Base-by-base conservation (phyloP, 2,329 filamentous ascomycete species). In the Sphaerulina musiva region DNA sequence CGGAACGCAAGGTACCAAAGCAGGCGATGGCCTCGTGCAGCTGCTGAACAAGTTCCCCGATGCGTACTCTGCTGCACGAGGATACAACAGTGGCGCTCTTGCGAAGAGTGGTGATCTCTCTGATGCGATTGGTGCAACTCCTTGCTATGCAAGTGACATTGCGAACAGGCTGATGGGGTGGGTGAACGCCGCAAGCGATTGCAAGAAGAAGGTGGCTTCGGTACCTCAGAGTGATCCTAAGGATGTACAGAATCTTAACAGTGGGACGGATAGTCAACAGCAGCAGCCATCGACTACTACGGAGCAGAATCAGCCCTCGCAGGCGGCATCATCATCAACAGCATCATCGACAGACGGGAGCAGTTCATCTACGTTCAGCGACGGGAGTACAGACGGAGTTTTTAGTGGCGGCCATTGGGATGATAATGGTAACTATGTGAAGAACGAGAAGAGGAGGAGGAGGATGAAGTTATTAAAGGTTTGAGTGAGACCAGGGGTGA, bases 61-160 rank as follows among this genome's bases (percentile, higher is more conserved):
- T 17, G 56, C 54, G 10, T 78, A 77, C 64, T 68, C 64, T 52
- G 76, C 72, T 1, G 73, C 75, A 20, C 69, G 76, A 39, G 69
- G 72, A 11, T 79, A 78, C 68, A 79, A 56, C 34, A 44, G 38
- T 26, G 54, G 54, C 10, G 32, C 45, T 11, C 26, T 53, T 4
- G 44, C 40, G 2, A 46, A 26, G 17, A 46, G 31, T 40, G 54
- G 54, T 11, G 44, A 53, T 23, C 11, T 56, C 10, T 29, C 23
- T 14, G 73, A 73, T 40, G 74, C 73, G 40, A 69, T 76, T 62
- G 70, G 76, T 63, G 72, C 70, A 6, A 78, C 76, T 12, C 72
- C 74, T 55, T 80, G 77, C 69, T 80, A 80, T 61, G 67, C 72
- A 12, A 72, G 68, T 17, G 78, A 80, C 58, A 68, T 80, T 60